phyloP scores from a whole-genome alignment of 495 filamentous ascomycete species.

The Aspergillus kassunensis region DNA sequence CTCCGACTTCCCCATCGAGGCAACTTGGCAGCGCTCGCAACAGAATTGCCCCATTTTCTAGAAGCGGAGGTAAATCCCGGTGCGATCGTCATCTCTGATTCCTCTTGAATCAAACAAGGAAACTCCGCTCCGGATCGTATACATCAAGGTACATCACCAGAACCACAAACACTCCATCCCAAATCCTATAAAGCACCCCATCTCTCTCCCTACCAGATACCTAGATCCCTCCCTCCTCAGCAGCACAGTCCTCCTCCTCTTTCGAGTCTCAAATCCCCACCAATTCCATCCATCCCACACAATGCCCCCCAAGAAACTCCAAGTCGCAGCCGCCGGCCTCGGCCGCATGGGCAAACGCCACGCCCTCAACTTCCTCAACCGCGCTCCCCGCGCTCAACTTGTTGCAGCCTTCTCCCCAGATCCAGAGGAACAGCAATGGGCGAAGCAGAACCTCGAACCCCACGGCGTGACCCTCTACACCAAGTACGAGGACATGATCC shows the following conservation, averaged over 20 bases:
- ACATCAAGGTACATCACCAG: too few relatives aligned
- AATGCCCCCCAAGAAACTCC: conserved; percentile 44
- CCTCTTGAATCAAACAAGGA: too few relatives aligned
- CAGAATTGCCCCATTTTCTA: too few relatives aligned
- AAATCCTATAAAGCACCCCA: too few relatives aligned
- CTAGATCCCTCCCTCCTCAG: not conserved
- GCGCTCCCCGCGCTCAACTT: conserved; percentile 49
- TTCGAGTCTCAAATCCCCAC: too few relatives aligned
- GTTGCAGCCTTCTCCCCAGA: conserved; percentile 51
- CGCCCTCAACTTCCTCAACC: conserved; percentile 49
- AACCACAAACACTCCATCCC: too few relatives aligned
- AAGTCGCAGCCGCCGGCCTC: conserved; percentile 49
- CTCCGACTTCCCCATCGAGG: not conserved
- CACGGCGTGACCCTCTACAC: conserved; percentile 46
- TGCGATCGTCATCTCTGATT: too few relatives aligned
- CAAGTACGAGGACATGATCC: conserved; percentile 54
- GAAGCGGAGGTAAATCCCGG: not conserved
- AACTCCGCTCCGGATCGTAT: too few relatives aligned
- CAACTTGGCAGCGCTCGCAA: not conserved
- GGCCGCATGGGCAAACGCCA: conserved; percentile 58
- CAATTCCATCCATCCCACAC: conserved; percentile 6
- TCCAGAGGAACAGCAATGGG: conserved; percentile 48
- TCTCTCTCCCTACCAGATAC: not conserved
- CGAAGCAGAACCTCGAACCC: conserved; percentile 41
- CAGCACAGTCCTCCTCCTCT: not conserved